These are phyloP conservation scores for Ganoderma sp. DNA, from an alignment of 1,284 basidiomycete species.

Conservation along the genomic window DNA sequence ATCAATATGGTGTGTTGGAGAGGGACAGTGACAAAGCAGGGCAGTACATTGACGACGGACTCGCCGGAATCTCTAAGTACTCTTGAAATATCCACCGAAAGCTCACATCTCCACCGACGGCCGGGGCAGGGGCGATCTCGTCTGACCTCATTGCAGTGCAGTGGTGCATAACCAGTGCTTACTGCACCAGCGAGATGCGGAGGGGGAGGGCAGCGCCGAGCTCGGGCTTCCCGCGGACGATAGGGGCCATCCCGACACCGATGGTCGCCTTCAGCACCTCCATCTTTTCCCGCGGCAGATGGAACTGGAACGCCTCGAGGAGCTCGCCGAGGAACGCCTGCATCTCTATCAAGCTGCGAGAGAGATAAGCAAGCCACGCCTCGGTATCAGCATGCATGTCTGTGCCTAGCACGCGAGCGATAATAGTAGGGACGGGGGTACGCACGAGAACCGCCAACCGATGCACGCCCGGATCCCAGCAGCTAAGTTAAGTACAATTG, in stretches of 20 bases:
- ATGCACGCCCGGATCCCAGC: slow-evolving; percentile 42
- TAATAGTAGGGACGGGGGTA: slow-evolving; percentile 6
- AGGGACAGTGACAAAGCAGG: background rate
- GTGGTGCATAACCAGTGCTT: background rate
- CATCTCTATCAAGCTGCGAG: slow-evolving; percentile 39
- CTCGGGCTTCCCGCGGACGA: slow-evolving; percentile 51
- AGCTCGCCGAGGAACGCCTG: slow-evolving; percentile 34
- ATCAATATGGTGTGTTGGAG: no score
- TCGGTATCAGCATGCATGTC: background rate
- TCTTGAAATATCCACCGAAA: background rate
- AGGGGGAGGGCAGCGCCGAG: slow-evolving; percentile 39
- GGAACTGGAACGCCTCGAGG: slow-evolving; percentile 37
- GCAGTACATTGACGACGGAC: background rate
- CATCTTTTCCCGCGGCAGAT: slow-evolving; percentile 41
- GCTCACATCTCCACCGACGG: no score
- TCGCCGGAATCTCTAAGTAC: background rate
- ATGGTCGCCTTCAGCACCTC: slow-evolving; percentile 47
- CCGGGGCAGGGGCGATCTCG: background rate
- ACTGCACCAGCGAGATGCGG: slow-evolving; percentile 17
- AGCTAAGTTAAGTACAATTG: slow-evolving; percentile 13
- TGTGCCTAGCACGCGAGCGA: background rate
- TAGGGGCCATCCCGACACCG: slow-evolving; percentile 48
- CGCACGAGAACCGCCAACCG: slow-evolving; percentile 45
- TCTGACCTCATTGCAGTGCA: background rate
- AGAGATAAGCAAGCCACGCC: background rate